Conservation (phyloP, 2,329 filamentous ascomycete genomes). For the Rasamsonia emersonii region DNA sequence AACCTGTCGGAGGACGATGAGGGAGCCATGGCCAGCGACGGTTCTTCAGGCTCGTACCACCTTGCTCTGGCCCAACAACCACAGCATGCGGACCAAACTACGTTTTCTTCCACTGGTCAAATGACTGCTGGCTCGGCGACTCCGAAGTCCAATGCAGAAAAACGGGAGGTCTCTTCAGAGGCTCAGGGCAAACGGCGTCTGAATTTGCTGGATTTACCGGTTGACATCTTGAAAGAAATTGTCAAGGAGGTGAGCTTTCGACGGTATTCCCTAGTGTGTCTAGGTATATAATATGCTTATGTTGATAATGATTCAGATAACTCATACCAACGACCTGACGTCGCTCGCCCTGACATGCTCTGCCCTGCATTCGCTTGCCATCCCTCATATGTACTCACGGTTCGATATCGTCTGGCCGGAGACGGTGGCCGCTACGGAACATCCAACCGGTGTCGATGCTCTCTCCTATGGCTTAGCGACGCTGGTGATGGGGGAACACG, state of each 20-base stretch:
- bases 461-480: conserved; percentile 76
- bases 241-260: conserved; percentile 62
- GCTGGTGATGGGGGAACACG: conserved; percentile 62
- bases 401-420: conserved; percentile 89
- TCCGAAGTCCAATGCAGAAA: neutral
- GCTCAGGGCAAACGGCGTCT: conserved; percentile 43
- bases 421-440: conserved; percentile 53
- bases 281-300: no score
- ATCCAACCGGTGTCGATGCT: conserved; percentile 67
- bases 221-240: conserved; percentile 70
- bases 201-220: conserved; percentile 62
- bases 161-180: neutral
- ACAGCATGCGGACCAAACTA: no score
- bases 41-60: no score
- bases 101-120: no score
- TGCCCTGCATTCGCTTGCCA: conserved; percentile 63
- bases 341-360: conserved; percentile 71
- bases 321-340: conserved; percentile 72
- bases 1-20: conserved; percentile 23
- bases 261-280: no score
- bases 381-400: conserved; percentile 72
- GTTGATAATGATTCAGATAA: conserved; percentile 49
- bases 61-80: neutral
- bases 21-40: conserved; percentile 4
- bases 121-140: no score